Conservation (phyloP, 305 asterid genomes). For the Ilex paraguariensis region DNA sequence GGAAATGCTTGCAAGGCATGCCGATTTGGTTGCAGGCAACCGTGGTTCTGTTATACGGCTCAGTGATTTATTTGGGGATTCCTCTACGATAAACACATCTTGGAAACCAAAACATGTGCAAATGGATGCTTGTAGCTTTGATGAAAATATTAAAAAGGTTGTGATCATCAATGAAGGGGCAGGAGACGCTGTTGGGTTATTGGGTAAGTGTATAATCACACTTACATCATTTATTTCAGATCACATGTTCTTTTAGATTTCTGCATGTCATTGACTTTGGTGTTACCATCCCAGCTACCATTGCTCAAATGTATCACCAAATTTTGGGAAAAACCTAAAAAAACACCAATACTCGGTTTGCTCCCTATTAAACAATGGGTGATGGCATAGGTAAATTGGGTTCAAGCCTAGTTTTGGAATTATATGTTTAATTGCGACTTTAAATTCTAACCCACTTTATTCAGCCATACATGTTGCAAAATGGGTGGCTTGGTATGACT, state of each 20-base stretch:
- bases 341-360: too few species aligned
- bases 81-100: slow-evolving; percentile 19
- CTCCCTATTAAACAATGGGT: too few species aligned
- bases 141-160: slow-evolving; percentile 37
- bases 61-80: slow-evolving; percentile 33
- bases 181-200: slow-evolving; percentile 69
- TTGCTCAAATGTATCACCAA: too few species aligned
- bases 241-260: neutral
- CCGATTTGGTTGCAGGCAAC: slow-evolving; percentile 42
- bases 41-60: slow-evolving; percentile 46
- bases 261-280: too few species aligned
- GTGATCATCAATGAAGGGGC: slow-evolving; percentile 81
- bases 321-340: too few species aligned
- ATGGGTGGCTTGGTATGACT: too few species aligned
- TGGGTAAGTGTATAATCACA: slow-evolving; percentile 37
- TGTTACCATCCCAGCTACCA: too few species aligned
- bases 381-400: too few species aligned
- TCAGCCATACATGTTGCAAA: too few species aligned
- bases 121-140: slow-evolving; percentile 15
- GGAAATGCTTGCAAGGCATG: slow-evolving; percentile 73
- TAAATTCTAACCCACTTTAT: too few species aligned
- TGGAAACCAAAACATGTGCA: slow-evolving; percentile 9
- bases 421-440: too few species aligned
- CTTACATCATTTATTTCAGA: neutral
- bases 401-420: too few species aligned